Conservation (phyloP, 352 stramenopile genomes). For the Globisporangium apiculatum region DNA sequence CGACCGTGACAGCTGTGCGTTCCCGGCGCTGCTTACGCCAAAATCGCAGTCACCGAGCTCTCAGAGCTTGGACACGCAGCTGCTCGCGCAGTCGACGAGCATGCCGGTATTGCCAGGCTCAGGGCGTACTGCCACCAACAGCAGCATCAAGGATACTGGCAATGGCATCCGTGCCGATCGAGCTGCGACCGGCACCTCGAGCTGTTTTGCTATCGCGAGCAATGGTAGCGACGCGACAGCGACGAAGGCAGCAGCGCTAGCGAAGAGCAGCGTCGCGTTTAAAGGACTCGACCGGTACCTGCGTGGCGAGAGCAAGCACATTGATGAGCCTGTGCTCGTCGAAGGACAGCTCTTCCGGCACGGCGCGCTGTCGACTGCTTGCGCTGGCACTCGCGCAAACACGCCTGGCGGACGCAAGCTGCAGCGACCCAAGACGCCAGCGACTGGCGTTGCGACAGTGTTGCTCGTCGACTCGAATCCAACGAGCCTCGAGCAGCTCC, state of each 20-base stretch:
- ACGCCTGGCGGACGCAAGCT: not conserved
- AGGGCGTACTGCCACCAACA: not conserved
- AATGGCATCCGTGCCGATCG: no score
- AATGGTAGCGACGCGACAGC: not conserved
- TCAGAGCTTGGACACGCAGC: not conserved
- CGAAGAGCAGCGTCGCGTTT: constrained; percentile 15
- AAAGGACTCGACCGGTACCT: constrained; percentile 58
- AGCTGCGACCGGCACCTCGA: not conserved
- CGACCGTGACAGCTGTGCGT: not conserved
- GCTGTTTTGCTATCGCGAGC: constrained; percentile 1
- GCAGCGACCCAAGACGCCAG: constrained; percentile 2
- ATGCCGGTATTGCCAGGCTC: constrained; percentile 5
- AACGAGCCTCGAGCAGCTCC: constrained; percentile 24
- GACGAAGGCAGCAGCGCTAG: not conserved
- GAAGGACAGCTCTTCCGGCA: constrained; percentile 35
- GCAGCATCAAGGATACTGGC: not conserved
- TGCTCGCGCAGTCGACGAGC: not conserved
- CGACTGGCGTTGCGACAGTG: constrained; percentile 6
- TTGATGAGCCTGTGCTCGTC: constrained; percentile 23
- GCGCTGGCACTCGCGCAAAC: not conserved
- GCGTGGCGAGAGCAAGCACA: constrained; percentile 45
- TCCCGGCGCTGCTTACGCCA: constrained; percentile 9
- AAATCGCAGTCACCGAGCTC: constrained; percentile 3
- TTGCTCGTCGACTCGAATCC: constrained; percentile 35
- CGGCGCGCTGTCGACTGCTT: not conserved